Conservation (phyloP, 305 asterid genomes). For the Fraxinus xanthoxyloides region DNA sequence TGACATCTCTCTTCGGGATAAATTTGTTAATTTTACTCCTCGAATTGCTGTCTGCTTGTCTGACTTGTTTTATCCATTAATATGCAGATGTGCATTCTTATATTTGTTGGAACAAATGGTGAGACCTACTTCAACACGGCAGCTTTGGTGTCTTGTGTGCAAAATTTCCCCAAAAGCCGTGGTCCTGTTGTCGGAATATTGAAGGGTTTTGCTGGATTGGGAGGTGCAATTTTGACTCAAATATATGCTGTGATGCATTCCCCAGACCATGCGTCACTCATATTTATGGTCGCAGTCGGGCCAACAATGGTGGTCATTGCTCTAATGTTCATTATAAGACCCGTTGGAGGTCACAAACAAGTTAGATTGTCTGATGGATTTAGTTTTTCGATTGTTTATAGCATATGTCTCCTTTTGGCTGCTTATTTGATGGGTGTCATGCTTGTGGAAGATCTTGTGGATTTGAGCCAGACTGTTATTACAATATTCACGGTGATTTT, state of each 20-base stretch:
- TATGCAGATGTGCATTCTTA: slow-evolving; percentile 49
- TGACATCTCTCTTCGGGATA: neutral
- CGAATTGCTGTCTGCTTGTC: neutral
- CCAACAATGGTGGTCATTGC: slow-evolving; percentile 45
- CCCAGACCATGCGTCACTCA: slow-evolving; percentile 54
- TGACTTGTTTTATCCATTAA: neutral
- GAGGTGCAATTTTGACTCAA: slow-evolving; percentile 55
- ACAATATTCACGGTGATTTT: slow-evolving; percentile 32
- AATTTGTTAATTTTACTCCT: neutral
- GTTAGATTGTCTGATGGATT: slow-evolving; percentile 40
- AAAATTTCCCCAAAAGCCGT: slow-evolving; percentile 52
- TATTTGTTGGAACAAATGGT: slow-evolving; percentile 55
- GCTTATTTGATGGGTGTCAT: slow-evolving; percentile 53
- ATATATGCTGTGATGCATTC: slow-evolving; percentile 43
- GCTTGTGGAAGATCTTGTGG: slow-evolving; percentile 45
- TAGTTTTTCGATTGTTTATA: slow-evolving; percentile 40
- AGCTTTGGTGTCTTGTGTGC: slow-evolving; percentile 54
- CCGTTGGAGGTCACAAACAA: slow-evolving; percentile 49
- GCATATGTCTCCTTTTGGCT: slow-evolving; percentile 44
- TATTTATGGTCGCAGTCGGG: slow-evolving; percentile 55
- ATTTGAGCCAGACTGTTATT: slow-evolving; percentile 27
- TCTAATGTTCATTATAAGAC: slow-evolving; percentile 48
- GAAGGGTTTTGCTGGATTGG: slow-evolving; percentile 56
- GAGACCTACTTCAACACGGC: slow-evolving; percentile 56
- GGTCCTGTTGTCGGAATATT: slow-evolving; percentile 56